Conservation (phyloP, 139 green algal species). For the Chlorella sp. region DNA sequence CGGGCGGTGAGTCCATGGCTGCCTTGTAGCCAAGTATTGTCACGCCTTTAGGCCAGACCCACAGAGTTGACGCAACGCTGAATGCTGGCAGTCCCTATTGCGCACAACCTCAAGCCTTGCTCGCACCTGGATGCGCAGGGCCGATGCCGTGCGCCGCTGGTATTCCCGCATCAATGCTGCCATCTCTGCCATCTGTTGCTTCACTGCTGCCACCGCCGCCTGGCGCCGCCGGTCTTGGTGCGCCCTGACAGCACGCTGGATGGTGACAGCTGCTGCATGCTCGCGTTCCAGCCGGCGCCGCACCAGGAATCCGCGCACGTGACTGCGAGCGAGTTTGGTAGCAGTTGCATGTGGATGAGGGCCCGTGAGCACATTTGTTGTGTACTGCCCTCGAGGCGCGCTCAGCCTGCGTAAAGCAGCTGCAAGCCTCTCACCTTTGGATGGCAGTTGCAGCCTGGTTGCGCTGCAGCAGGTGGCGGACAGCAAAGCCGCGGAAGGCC, state of each 20-base stretch:
- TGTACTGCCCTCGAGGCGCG: not conserved
- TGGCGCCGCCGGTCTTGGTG: slow-evolving; percentile 43
- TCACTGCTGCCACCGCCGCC: not conserved
- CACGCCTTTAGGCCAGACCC: too few relatives aligned
- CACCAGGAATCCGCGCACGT: slow-evolving; percentile 37
- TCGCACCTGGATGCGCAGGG: slow-evolving; percentile 49
- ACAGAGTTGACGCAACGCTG: too few relatives aligned
- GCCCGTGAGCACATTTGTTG: too few relatives aligned
- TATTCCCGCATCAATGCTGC: slow-evolving; percentile 47
- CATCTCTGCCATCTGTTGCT: slow-evolving; percentile 45
- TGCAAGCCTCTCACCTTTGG: slow-evolving; percentile 4
- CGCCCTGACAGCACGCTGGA: slow-evolving; percentile 59
- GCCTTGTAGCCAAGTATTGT: too few relatives aligned
- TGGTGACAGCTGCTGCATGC: slow-evolving; percentile 38
- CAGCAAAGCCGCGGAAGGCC: slow-evolving; percentile 23
- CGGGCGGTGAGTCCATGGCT: too few relatives aligned
- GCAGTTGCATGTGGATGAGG: not conserved
- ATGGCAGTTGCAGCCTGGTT: slow-evolving; percentile 11
- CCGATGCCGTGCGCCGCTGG: slow-evolving; percentile 32
- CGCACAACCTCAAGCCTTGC: not conserved
- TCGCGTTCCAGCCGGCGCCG: not conserved
- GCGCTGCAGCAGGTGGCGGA: slow-evolving; percentile 14
- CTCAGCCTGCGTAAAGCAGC: not conserved
- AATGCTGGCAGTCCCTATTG: too few relatives aligned
- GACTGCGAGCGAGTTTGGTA: slow-evolving; percentile 3